Evolutionary conservation across 371 early-diverging fungal genomes (phyloP), one percentile per base, ranked within the genome.

Genomic region (Actinomucor elegans): DNA sequence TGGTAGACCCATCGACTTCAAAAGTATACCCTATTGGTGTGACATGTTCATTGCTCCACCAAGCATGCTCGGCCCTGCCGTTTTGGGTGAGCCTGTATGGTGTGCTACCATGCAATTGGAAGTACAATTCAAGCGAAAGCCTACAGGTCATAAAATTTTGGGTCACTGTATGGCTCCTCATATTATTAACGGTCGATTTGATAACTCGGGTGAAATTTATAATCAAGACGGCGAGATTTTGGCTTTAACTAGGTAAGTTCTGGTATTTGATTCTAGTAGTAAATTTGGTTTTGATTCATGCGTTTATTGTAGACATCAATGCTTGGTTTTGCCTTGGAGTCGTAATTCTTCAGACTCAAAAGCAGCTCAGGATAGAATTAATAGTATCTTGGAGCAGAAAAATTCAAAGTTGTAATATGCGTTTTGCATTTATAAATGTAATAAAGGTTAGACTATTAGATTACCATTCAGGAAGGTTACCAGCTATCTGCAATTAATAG

Each of bases 41-140:
- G 78, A 78, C 41, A 70, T 78, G 71, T 64, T 75, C n/a, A 54
- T 72, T 20, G 55, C 75, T 1, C 75, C 75, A 9, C 63, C 73
- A 6, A 21, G 41, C 6, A 34, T 70, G 4, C 50, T 78, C 15
- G 78, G 75, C 26, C 47, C 50, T 17, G 41, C 45, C 1, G 42
- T 57, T 0, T 53, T 63, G 15, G 69, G 61, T 23, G 67, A 67
- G 3, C 53, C 52, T 2, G 52, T 67, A 3, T 78, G 78, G 78
- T 72, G 66, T 27, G 71, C 75, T 0, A 78, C 78, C 2, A 72
- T 78, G 75, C 73, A 74, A 36, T 24, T 78, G 10, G 73, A 74
- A 35, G 59, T 78, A 5, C 67, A 69, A 27, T 78, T 78, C 58
- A 78, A 78, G 50, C 33, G 59, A 18, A 59, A 57, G 18, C 69